Base-by-base conservation (phyloP, 2,329 filamentous ascomycete genomes). In the Daldinia eschscholtzii region DNA sequence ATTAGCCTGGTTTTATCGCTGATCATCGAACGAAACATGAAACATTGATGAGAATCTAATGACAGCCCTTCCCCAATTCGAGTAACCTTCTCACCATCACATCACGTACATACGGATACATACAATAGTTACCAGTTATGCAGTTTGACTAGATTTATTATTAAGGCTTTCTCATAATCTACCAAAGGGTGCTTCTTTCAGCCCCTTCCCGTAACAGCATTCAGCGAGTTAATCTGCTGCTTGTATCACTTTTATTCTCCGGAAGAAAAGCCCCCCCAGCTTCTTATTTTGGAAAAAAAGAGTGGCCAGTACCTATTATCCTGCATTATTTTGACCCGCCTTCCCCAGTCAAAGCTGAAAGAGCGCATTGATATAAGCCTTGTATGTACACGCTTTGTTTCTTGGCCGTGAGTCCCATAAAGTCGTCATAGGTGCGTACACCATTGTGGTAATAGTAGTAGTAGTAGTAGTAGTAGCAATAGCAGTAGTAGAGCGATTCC, bases 381-480 rank as follows among this genome's bases (percentile, higher is more conserved):
- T 60, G 46, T 66, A 62, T 66, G 37, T 65, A 71, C 53, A 71
- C 15, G 23, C 50, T 44, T 50, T 59, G 37, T 50, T 35, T 10
- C 33, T 35, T 18, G 61, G 67, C 67, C 61, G 56, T 71, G 30
- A 65, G 44, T 68, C 33, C 67, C 64, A 60, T 71, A 65, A 67
- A 67, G 50, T 67, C 64, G 55, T 67, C 46, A 67, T 44, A 41
- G 64, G 65, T 62, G 60, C 35, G 33, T 9, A 35, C 33, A 35
- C 33, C 33, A 9, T 35, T 35, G 33, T 35, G 10, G 6, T 35
- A 9, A 10, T 35, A 35, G 30, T 9, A 33, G 9, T 9, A 33
- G 9, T 33, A 33, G 30, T 4, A 33, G 9, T 33, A 33, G 30
- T 3, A 33, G 30, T 33, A 9, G 28, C 7, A 7, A 7, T 30